Conservation (phyloP, 495 filamentous ascomycete genomes). For the Aspergillus mulundensis region DNA sequence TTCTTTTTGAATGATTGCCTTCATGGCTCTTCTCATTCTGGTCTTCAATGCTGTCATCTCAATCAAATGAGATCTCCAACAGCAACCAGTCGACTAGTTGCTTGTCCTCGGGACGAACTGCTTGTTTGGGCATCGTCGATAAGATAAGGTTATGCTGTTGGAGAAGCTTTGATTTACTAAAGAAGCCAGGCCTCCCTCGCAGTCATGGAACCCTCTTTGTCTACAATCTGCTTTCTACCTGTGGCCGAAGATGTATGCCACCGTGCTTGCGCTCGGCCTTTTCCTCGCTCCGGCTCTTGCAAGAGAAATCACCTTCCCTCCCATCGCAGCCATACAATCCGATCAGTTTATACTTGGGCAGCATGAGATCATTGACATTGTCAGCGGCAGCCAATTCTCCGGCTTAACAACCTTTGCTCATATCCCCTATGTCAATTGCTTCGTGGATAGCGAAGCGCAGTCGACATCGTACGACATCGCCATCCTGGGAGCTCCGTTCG, state of each 20-base stretch:
- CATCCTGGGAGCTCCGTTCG: slow-evolving; percentile 46
- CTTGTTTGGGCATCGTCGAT: not conserved
- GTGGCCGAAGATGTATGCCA: not conserved
- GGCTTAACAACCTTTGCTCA: slow-evolving; percentile 50
- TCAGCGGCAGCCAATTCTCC: slow-evolving; percentile 27
- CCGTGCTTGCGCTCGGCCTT: not conserved
- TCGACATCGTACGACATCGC: slow-evolving; percentile 27
- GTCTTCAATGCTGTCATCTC: not conserved
- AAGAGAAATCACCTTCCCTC: slow-evolving; percentile 41
- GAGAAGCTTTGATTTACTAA: not conserved
- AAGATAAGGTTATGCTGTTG: not conserved
- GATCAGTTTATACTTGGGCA: slow-evolving; percentile 17
- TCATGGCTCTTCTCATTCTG: not conserved
- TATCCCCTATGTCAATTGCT: slow-evolving; percentile 43
- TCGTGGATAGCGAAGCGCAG: slow-evolving; percentile 18
- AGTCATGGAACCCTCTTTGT: too few relatives aligned
- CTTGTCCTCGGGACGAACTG: slow-evolving; percentile 1
- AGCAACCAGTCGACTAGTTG: not conserved
- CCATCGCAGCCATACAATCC: slow-evolving; percentile 20
- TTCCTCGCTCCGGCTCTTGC: slow-evolving; percentile 8
- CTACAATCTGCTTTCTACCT: too few relatives aligned
- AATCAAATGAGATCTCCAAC: not conserved
- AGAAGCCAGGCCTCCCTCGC: too few relatives aligned
- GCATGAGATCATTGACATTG: slow-evolving; percentile 24
- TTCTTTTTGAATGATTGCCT: not conserved